A percentile compares a stretch with the other conserved stretches of the same genome.
Evolutionary conservation across 2,329 filamentous ascomycete species (phyloP).

Genomic region (Aureobasidium sp.): DNA sequence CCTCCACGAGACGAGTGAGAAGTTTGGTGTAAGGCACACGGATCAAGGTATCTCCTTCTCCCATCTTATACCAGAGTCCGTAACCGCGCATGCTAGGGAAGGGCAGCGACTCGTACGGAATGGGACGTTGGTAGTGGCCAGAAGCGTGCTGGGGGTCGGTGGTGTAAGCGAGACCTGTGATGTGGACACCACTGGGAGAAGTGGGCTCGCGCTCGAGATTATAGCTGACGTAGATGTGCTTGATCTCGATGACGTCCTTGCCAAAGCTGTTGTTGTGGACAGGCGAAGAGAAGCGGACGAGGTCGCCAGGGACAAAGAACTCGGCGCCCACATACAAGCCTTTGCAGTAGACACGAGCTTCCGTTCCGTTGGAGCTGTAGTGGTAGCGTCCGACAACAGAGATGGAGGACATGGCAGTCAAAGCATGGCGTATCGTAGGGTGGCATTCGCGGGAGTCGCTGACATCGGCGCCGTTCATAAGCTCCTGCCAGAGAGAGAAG

Average conservation of each 20-base stretch:
- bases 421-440: slow-evolving; percentile 47
- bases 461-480: slow-evolving; percentile 36
- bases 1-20: neutral
- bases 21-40: neutral
- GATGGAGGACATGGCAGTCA: slow-evolving; percentile 47
- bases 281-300: slow-evolving; percentile 41
- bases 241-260: slow-evolving; percentile 27
- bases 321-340: slow-evolving; percentile 53
- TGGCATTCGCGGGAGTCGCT: slow-evolving; percentile 38
- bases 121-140: slow-evolving; percentile 20
- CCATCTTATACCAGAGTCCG: slow-evolving; percentile 42
- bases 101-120: neutral
- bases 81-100: slow-evolving; percentile 40
- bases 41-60: slow-evolving; percentile 17
- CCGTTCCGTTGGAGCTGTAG: slow-evolving; percentile 49
- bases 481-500: slow-evolving; percentile 47
- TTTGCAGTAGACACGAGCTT: slow-evolving; percentile 45
- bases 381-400: slow-evolving; percentile 46
- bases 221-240: slow-evolving; percentile 42
- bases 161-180: slow-evolving; percentile 47
- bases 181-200: slow-evolving; percentile 35
- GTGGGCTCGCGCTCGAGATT: slow-evolving; percentile 41
- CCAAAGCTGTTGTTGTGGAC: neutral
- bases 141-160: slow-evolving; percentile 28
- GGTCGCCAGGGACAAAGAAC: slow-evolving; percentile 48